Conservation (phyloP, 2,329 filamentous ascomycete species). For the Colletotrichum tofieldiae region DNA sequence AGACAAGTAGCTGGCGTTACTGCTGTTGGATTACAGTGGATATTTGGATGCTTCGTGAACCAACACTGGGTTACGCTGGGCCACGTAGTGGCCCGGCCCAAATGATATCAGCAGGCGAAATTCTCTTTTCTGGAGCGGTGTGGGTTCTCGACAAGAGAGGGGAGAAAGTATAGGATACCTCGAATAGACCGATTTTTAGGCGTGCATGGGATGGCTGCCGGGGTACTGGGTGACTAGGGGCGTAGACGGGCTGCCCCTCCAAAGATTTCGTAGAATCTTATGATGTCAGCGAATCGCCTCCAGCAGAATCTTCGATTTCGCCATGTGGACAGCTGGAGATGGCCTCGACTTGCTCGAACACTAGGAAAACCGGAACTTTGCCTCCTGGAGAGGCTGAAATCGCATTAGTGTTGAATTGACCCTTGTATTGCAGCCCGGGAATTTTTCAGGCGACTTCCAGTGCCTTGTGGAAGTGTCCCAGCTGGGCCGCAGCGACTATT, state of each 20-base stretch:
- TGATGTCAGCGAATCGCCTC: slow-evolving; percentile 38
- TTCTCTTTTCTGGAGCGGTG: slow-evolving; percentile 37
- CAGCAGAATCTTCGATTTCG: slow-evolving; percentile 25
- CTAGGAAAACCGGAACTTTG: slow-evolving; percentile 29
- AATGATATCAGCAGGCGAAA: slow-evolving; percentile 36
- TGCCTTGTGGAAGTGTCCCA: slow-evolving; percentile 26
- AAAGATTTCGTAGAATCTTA: slow-evolving; percentile 35
- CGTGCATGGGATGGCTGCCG: slow-evolving; percentile 2
- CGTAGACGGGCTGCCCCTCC: slow-evolving; percentile 25
- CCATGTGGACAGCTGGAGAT: slow-evolving; percentile 11
- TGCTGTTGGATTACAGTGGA: not conserved
- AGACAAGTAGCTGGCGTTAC: not conserved
- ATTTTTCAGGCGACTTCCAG: slow-evolving; percentile 29
- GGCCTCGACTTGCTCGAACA: not conserved
- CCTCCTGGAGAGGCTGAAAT: slow-evolving; percentile 28
- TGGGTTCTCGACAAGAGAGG: slow-evolving; percentile 11
- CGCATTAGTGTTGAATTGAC: slow-evolving; percentile 19
- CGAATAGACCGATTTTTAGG: slow-evolving; percentile 9
- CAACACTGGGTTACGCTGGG: slow-evolving; percentile 7
- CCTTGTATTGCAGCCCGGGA: slow-evolving; percentile 22
- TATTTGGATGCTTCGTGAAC: slow-evolving; percentile 36
- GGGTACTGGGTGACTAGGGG: slow-evolving; percentile 28
- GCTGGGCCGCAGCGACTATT: slow-evolving; percentile 28
- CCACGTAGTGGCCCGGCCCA: not conserved
- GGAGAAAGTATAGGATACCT: slow-evolving; percentile 32